These are phyloP conservation scores for Lasiosphaeria ovina DNA, from an alignment of 495 filamentous ascomycete genomes.

Conservation along the genomic window DNA sequence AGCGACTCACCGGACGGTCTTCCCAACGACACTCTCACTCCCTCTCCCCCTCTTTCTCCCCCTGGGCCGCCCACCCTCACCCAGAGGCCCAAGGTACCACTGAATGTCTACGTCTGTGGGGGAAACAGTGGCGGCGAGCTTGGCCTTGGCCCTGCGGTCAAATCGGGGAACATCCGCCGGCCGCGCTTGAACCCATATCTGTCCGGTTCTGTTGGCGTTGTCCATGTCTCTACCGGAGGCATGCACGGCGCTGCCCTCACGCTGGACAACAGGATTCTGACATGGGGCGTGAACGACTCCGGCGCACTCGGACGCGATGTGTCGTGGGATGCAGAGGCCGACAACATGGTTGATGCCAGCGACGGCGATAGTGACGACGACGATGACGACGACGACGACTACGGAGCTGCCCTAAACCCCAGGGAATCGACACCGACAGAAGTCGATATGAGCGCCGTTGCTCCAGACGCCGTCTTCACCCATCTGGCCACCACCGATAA, in stretches of 20 bases:
- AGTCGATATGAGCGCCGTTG: background rate
- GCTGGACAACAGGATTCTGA: constrained; percentile 1
- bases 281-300: constrained; percentile 7
- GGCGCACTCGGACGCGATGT: constrained; percentile 5
- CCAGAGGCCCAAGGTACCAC: background rate
- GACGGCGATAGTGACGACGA: background rate
- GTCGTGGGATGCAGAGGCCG: background rate
- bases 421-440: constrained; percentile 2
- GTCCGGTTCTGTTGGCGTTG: background rate
- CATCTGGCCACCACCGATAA: constrained; percentile 3
- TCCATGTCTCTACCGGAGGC: background rate
- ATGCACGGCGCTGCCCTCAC: constrained; percentile 9
- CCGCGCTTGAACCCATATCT: background rate
- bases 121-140: constrained; percentile 16
- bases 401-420: background rate
- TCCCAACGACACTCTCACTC: too few species aligned
- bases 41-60: too few species aligned
- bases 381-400: background rate
- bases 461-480: background rate
- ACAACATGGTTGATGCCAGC: background rate
- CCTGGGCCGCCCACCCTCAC: too few species aligned
- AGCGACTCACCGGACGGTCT: too few species aligned
- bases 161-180: background rate
- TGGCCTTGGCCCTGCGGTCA: background rate
- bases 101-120: constrained; percentile 19